Base-by-base conservation (phyloP, 2,329 filamentous ascomycete genomes). In the Fusarium nanum region DNA sequence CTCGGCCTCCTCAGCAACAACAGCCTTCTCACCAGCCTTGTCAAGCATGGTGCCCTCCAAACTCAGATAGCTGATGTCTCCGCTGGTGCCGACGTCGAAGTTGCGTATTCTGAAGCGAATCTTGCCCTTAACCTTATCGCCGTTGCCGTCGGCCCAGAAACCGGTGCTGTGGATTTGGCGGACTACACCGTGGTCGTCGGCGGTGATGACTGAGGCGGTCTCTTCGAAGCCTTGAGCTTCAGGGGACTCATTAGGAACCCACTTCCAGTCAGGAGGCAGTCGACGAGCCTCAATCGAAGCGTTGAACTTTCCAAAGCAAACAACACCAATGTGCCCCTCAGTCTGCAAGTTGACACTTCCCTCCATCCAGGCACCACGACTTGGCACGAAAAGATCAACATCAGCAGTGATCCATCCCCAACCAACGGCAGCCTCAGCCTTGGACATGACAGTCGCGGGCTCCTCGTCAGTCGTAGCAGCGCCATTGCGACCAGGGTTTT, bases 271-370 rank as follows among this genome's bases (percentile, higher is more conserved):
- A 16, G 83, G 80, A 0, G 96, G 96, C 18, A 99, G 83, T 37
- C 93, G 86, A 65, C 88, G 88, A 23, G 91, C 86, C 74, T 95
- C 92, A 64, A 99, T 92, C 45, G 91, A 93, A 2, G 95, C 93
- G 73, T 96, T 97, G 85, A 98, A 98, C 71, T 93, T 89, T 79
- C 95, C 95, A 81, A 93, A 94, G 78, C 93, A 96, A 13, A 97
- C 89, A 5, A 98, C 87, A 22, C 95, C 94, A 9, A 99, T 86
- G 76, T 98, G 93, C 9, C 93, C 93, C 73, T 96, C 93, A 49
- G 92, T 95, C 77, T 97, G 93, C 30, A 98, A 84, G 75, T 95
- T 96, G 59, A 98, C 87, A 72, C 87, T 90, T 13, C 93, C 96
- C 71, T 94, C 91, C 76, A 98, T 87, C 80, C 87, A 89, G 11